Evolutionary conservation across 2,329 filamentous ascomycete genomes (phyloP).

Genomic region (Diaporthe citrichinensis): DNA sequence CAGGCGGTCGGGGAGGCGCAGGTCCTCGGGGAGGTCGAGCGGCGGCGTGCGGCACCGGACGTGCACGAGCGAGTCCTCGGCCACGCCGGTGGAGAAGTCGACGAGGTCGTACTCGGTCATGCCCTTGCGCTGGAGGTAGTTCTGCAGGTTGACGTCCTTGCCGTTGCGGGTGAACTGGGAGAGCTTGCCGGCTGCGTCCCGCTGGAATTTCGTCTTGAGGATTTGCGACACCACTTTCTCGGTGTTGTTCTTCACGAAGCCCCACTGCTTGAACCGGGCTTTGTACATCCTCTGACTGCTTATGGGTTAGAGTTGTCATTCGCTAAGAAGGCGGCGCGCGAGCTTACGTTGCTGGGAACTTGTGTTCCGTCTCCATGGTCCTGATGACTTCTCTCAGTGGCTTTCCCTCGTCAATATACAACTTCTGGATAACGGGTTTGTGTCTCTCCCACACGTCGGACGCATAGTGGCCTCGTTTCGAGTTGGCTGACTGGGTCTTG

Average conservation of each 20-base stretch:
- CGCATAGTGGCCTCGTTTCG: constrained; percentile 36
- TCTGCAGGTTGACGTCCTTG: constrained; percentile 65
- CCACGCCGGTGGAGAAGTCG: constrained; percentile 54
- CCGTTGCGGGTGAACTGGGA: constrained; percentile 68
- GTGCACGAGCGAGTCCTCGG: constrained; percentile 23
- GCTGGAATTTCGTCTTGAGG: constrained; percentile 66
- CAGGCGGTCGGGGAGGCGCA: constrained; percentile 35
- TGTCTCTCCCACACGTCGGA: constrained; percentile 37
- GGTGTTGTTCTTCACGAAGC: constrained; percentile 69
- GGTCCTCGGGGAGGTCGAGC: constrained; percentile 27
- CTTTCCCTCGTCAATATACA: constrained; percentile 38
- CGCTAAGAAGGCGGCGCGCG: background rate
- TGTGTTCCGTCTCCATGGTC: constrained; percentile 35
- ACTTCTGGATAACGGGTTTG: constrained; percentile 26
- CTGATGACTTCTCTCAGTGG: constrained; percentile 36
- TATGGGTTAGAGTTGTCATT: background rate
- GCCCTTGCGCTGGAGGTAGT: constrained; percentile 67
- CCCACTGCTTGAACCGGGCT: constrained; percentile 68
- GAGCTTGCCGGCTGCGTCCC: constrained; percentile 66
- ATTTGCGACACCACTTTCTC: constrained; percentile 66
- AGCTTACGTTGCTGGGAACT: constrained; percentile 38
- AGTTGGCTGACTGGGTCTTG: constrained; percentile 36
- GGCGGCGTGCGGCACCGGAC: constrained; percentile 39
- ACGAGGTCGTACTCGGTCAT: constrained; percentile 67
- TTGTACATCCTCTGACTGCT: constrained; percentile 68